A percentile compares a stretch with the other conserved stretches of the same genome.
These are phyloP conservation scores for Vanilla planifolia DNA, from an alignment of 106 monocot genomes.

Conservation along the genomic window DNA sequence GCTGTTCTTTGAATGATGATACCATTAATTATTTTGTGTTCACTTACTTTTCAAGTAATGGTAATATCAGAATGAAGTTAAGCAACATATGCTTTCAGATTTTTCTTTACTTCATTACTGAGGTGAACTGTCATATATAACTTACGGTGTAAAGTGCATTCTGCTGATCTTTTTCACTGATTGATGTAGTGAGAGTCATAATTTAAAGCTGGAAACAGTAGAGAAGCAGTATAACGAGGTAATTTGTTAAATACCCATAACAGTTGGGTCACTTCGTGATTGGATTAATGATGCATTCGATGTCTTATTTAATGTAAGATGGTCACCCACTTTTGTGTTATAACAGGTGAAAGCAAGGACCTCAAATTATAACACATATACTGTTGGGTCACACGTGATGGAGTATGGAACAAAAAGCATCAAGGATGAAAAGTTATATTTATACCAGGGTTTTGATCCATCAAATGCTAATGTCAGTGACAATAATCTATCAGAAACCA, in stretches of 20 bases:
- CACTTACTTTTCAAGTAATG: too few relatives aligned
- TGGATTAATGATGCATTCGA: background rate
- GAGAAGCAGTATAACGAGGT: slow-evolving; percentile 55
- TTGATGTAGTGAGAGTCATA: slow-evolving; percentile 47
- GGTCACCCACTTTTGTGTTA: background rate
- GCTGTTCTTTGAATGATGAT: background rate
- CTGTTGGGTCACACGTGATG: slow-evolving; percentile 51
- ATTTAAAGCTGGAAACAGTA: slow-evolving; percentile 66
- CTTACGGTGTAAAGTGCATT: too few relatives aligned
- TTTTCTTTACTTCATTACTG: too few relatives aligned
- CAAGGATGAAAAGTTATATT: slow-evolving; percentile 38
- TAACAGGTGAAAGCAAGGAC: slow-evolving; percentile 49
- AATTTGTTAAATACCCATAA: background rate
- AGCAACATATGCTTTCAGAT: background rate
- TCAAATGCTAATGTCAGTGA: slow-evolving; percentile 35
- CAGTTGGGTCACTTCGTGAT: background rate
- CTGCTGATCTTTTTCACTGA: too few relatives aligned
- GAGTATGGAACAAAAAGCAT: slow-evolving; percentile 46
- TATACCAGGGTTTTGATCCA: slow-evolving; percentile 48
- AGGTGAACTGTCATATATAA: too few relatives aligned
- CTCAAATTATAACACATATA: slow-evolving; percentile 18
- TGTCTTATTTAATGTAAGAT: background rate
- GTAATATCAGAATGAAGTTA: too few relatives aligned
- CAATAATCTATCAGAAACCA: slow-evolving; percentile 9
- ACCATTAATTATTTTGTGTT: too few relatives aligned